A percentile compares a stretch with the other conserved stretches of the same genome.
Evolutionary conservation across 257 asterid species (phyloP).

Genomic region (Nicotiana tabacum): DNA sequence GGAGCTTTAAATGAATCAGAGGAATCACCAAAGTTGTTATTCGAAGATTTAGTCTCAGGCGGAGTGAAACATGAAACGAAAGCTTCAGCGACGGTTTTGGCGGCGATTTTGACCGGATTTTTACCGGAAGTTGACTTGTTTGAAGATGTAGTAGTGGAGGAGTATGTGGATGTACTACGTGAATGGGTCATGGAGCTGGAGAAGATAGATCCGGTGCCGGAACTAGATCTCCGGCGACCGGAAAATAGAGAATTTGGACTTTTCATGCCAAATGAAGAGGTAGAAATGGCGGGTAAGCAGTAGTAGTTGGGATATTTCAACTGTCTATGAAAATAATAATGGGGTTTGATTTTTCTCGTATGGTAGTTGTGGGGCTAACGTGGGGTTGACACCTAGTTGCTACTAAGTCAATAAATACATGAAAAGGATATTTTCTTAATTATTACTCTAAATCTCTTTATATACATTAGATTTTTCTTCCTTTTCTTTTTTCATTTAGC

Average conservation of each 20-base stretch:
- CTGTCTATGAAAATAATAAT: constrained; percentile 5
- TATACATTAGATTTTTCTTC: background rate
- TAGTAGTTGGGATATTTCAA: constrained; percentile 16
- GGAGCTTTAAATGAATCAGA: constrained; percentile 21
- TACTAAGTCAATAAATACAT: background rate
- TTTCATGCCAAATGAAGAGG: constrained; percentile 22
- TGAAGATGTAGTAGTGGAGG: constrained; percentile 38
- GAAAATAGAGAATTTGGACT: constrained; percentile 28
- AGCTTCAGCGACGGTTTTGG: constrained; percentile 48
- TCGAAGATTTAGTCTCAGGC: constrained; percentile 37
- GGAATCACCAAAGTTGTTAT: constrained; percentile 31
- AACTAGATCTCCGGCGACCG: constrained; percentile 31
- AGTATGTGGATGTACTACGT: constrained; percentile 29
- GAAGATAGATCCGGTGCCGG: constrained; percentile 28
- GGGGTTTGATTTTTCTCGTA: constrained; percentile 30
- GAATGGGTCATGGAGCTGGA: constrained; percentile 16
- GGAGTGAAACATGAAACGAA: constrained; percentile 64
- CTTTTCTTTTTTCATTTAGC: background rate
- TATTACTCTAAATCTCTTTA: background rate
- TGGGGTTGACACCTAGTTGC: background rate
- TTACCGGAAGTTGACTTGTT: constrained; percentile 32
- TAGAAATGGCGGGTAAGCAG: constrained; percentile 48
- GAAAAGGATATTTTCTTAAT: background rate
- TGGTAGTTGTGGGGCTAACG: background rate
- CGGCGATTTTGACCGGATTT: constrained; percentile 35